Conservation (phyloP, 345 rosid genomes). For the Eucalyptus pumila region DNA sequence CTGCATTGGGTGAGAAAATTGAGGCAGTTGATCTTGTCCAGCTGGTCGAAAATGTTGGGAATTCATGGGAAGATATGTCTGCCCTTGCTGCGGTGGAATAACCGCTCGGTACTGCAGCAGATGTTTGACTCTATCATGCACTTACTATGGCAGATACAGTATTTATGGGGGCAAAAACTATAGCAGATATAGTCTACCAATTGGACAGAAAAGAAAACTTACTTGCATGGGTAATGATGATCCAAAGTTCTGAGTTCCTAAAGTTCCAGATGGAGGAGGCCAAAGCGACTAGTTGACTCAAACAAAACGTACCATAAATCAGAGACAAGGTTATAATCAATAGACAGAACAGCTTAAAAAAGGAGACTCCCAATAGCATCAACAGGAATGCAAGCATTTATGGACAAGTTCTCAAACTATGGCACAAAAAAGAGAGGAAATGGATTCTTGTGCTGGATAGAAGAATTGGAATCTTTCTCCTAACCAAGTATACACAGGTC, state of each 20-base stretch:
- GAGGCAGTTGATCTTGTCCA: conserved; percentile 58
- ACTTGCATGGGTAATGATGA: conserved; percentile 7
- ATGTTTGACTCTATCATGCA: neutral
- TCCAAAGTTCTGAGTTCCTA: conserved; percentile 17
- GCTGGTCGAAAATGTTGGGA: conserved; percentile 68
- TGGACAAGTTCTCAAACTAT: neutral
- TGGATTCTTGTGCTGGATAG: neutral
- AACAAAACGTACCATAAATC: neutral
- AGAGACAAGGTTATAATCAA: neutral
- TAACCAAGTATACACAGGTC: neutral
- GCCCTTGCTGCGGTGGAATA: conserved; percentile 56
- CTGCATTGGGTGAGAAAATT: conserved; percentile 63
- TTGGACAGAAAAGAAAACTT: neutral
- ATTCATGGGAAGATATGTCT: conserved; percentile 40
- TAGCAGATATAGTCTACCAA: neutral
- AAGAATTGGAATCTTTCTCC: neutral
- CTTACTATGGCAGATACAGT: neutral
- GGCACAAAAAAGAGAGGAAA: neutral
- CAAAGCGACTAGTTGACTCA: conserved; percentile 8
- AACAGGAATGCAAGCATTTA: neutral
- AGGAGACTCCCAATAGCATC: neutral
- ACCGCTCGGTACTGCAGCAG: conserved; percentile 55
- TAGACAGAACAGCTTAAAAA: neutral
- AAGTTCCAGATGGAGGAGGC: conserved; percentile 20
- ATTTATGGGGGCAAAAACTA: neutral